Base-by-base conservation (phyloP, 2,329 filamentous ascomycete genomes). In the Hawksworthiomyces lignivorus region DNA sequence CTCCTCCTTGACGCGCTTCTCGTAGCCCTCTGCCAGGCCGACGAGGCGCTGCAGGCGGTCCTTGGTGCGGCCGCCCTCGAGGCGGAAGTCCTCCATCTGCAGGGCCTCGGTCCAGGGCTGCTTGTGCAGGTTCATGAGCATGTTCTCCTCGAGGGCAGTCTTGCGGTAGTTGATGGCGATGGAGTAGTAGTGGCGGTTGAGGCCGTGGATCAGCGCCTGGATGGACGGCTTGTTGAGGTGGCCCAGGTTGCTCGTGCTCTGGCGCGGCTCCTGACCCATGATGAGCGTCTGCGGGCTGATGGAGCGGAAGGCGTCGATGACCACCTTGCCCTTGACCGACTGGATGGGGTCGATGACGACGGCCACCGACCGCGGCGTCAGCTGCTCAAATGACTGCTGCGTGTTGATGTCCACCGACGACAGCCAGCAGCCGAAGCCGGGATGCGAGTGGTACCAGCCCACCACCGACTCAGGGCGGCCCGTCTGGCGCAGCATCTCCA, bases 221-320 rank as follows among this genome's bases (percentile, higher is more conserved):
- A 98, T 98, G n/a, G 89, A 96, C 20, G 92, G 94, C 70, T 98
- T 98, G 73, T 98, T 97, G 52, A 98, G 77, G 62, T 98, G 92
- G 20, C 94, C 92, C 58, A 98, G 68, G 69, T 98, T 98, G 52
- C 89, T 96, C 29, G 92, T 98, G 56, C 89, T 97, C 65, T 98
- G 92, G 44, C 92, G 84, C 10, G 92, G 92, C 63, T 98, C 92
- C 63, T 98, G 92, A 4, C 92, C 92, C 65, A 97, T 87, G 80
- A 98, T 95, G 50, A 98, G 76, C 12, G 89, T 89, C 67, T 98
- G 92, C 12, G 92, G 89, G 70, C 95, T 95, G 68, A 98, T 98
- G 43, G 97, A 80, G 52, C 92, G 87, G 79, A 98, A 98, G 43
- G 92, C 92, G 61, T 98, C 92, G 54, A 98, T 98, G 55, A 98